A percentile compares a stretch with the other conserved stretches of the same genome.
Evolutionary conservation across 2,329 filamentous ascomycete species (phyloP).

Genomic region (Cladosporium phlei): DNA sequence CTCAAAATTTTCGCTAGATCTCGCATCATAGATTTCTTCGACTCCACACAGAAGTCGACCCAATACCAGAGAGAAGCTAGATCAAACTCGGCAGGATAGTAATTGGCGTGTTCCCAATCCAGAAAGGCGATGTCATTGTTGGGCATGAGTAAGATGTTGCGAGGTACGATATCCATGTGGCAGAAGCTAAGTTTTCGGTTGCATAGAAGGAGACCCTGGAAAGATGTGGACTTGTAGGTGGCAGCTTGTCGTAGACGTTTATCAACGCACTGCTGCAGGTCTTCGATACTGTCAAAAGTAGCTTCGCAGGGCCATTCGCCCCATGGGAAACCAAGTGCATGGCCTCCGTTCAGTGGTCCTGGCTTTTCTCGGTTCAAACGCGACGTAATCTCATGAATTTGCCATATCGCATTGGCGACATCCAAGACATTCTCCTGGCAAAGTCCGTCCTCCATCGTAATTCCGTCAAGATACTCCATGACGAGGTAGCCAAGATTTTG

Average conservation of each 20-base stretch:
- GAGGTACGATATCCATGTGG: not conserved
- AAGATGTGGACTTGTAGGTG: not conserved
- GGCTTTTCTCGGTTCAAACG: not conserved
- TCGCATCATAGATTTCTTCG: too few relatives aligned
- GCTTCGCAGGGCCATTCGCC: not conserved
- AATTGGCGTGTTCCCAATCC: not conserved
- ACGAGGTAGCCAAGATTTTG: not conserved
- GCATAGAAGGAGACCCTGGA: not conserved
- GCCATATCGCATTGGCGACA: not conserved
- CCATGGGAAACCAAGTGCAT: not conserved
- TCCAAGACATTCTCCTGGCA: not conserved
- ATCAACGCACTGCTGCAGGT: not conserved
- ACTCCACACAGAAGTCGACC: not conserved
- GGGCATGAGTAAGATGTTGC: not conserved
- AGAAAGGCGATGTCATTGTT: not conserved
- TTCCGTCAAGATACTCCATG: constrained; percentile 3
- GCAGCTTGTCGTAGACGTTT: not conserved
- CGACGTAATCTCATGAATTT: not conserved
- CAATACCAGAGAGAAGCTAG: not conserved
- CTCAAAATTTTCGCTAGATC: too few relatives aligned
- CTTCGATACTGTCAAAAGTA: not conserved
- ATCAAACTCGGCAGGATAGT: constrained; percentile 1
- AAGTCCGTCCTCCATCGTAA: not conserved
- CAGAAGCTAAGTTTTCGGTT: not conserved
- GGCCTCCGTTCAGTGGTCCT: not conserved